Evolutionary conservation across 2,329 filamentous ascomycete genomes (phyloP), one percentile per base, ranked within the genome.

Genomic region (Microsporum canis): DNA sequence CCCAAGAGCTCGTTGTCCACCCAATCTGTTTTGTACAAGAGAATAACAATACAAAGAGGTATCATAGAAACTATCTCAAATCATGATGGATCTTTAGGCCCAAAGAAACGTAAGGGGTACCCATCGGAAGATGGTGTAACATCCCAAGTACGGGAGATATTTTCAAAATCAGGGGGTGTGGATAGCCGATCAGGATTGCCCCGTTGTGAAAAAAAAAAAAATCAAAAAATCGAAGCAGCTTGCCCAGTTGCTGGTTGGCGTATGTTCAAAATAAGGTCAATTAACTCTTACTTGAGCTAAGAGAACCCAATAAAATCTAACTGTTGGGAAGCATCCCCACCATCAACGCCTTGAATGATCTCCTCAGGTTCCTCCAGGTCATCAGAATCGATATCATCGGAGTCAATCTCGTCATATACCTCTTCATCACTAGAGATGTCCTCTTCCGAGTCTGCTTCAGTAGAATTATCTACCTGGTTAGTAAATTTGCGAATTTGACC

Each of bases 401-500:
- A 88, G 71, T 87, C 84, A 66, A 85, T 84, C 65, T 76, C 75
- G 60, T 80, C 76, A 64, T 86, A 80, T 59, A 81, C 80, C 65
- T 87, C 88, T 65, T 90, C 88, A 69, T 91, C 88, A 78, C 88
- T 92, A 61, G 88, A 91, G 57, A 89, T 68, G 70, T 94, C 89
- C 69, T 81, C 85, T 71, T 81, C 80, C 64, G 82, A 70, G 69
- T 60, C 71, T 74, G 63, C 69, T 69, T 61, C 59, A 55, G 67
- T 65, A 64, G 67, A 63, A 61, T 69, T 69, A 61, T 68, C 70
- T 62, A 67, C 64, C 65, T 72, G 73, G 69, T 73, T 73, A 65
- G 76, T 76, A 68, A 81, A 79, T 73, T 82, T 83, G 73, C 83
- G 81, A 72, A 87, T 86, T 70, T 89, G 88, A 69, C 88, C 91